Evolutionary conservation across 768 basidiomycete genomes (phyloP), one percentile per base, ranked within the genome.

Genomic region (Asterophora parasitica): DNA sequence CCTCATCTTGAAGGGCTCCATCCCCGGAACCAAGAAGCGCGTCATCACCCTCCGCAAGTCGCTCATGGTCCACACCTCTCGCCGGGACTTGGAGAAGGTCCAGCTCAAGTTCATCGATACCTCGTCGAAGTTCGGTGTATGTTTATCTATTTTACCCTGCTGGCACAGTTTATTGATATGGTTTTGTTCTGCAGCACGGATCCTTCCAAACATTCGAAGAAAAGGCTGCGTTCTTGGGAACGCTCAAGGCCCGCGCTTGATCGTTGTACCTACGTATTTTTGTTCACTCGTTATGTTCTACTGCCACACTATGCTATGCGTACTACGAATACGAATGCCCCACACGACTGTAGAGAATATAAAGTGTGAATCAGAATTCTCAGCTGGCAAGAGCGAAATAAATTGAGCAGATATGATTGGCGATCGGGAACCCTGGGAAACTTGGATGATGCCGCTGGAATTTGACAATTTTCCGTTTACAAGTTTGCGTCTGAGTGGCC

Each of bases 91-190:
- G 65, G 96, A 99, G 81, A 94, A 98, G 77, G 88, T 96, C 53
- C 81, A 86, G 52, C 88, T 96, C 80, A 97, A 95, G 74, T 97
- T 94, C 77, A 95, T 98, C 80, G 93, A 95, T 65, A 97, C 95
- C 28, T 90, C 92, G 35, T 94, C 91, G 70, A 96, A 96, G 73
- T 93, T 92, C 72, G 92, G 94, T 59, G 88, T 90, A 82, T 58
- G 85, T 78, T 13, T 23, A 44, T 12, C 39, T 47, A 10, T 34
- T 36, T 5, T 44, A 4, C 42, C 17, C 4, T 8, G 27, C 11
- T 7, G 7, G 12, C 13, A 41, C 34, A 7, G 27, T 34, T 39
- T 50, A 30, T 40, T 55, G 42, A 54, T 33, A 8, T 19, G n/a
- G 11, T 19, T n/a, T 8, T 40, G 43, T 34, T 52, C 40, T 59